Evolutionary conservation across 306 rosid genomes (phyloP).

Genomic region (Sophora flavescens): DNA sequence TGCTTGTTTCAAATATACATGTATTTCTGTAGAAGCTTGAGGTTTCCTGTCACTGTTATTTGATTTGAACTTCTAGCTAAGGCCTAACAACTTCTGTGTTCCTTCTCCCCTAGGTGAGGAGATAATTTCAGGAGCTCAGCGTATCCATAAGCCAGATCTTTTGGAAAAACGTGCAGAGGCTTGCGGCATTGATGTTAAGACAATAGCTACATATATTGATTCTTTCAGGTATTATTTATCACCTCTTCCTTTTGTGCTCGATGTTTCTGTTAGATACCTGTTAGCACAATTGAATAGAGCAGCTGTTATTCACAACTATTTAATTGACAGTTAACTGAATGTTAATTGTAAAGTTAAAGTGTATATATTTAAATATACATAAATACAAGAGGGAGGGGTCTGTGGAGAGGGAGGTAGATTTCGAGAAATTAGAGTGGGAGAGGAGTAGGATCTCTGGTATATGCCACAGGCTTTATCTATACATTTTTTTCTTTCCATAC

Average conservation of each 20-base stretch:
- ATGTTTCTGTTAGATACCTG: background rate
- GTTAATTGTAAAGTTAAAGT: no score
- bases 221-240: constrained; percentile 74
- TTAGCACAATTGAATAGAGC: no score
- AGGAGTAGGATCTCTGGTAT: no score
- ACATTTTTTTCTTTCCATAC: no score
- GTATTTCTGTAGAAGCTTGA: background rate
- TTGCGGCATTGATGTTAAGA: constrained; percentile 76
- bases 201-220: constrained; percentile 82
- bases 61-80: constrained; percentile 44
- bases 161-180: constrained; percentile 79
- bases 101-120: constrained; percentile 76
- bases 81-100: no score
- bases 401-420: no score
- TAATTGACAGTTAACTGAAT: no score
- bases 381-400: no score
- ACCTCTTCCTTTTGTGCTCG: constrained; percentile 1
- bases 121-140: constrained; percentile 97
- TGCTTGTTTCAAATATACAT: background rate
- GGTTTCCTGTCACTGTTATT: background rate
- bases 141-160: constrained; percentile 82
- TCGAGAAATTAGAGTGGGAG: no score
- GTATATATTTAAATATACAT: no score
- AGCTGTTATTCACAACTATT: no score
- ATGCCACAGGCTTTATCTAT: no score